Percentiles rank a stretch among this genome's conserved stretches.
These are phyloP conservation scores for Fusarium bulbicola DNA, from an alignment of 2,329 filamentous ascomycete species.

Conservation along the genomic window DNA sequence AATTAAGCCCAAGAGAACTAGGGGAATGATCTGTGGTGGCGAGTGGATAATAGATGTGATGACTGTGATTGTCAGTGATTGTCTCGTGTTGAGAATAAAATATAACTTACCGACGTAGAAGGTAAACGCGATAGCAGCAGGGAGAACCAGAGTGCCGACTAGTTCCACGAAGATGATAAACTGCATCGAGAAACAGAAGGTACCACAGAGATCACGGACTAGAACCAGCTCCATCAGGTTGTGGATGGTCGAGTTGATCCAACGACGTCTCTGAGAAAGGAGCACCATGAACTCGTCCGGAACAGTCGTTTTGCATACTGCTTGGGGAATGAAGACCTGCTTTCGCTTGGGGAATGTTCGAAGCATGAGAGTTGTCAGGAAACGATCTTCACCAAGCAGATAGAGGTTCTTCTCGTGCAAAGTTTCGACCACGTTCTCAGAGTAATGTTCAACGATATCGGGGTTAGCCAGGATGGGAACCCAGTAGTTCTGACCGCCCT, in stretches of 20 bases:
- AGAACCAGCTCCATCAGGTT: constrained; percentile 98
- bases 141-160: constrained; percentile 91
- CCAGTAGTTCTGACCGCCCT: constrained; percentile 99
- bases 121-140: constrained; percentile 96
- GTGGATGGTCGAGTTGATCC: constrained; percentile 99
- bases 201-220: constrained; percentile 94
- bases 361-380: constrained; percentile 95
- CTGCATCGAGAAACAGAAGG: constrained; percentile 99
- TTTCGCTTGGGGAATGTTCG: constrained; percentile 99
- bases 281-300: constrained; percentile 92
- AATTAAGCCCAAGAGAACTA: constrained; percentile 88
- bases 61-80: constrained; percentile 58
- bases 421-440: constrained; percentile 98
- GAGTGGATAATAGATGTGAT: constrained; percentile 83
- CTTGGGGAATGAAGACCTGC: constrained; percentile 97
- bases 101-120: constrained; percentile 85
- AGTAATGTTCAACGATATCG: constrained; percentile 98
- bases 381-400: constrained; percentile 91
- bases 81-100: background rate
- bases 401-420: constrained; percentile 97
- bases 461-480: constrained; percentile 98
- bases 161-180: constrained; percentile 97
- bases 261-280: constrained; percentile 92
- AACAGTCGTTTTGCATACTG: constrained; percentile 98
- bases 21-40: constrained; percentile 85